Conservation (phyloP, 805 yeast species). For the Yarrowia sp. region DNA sequence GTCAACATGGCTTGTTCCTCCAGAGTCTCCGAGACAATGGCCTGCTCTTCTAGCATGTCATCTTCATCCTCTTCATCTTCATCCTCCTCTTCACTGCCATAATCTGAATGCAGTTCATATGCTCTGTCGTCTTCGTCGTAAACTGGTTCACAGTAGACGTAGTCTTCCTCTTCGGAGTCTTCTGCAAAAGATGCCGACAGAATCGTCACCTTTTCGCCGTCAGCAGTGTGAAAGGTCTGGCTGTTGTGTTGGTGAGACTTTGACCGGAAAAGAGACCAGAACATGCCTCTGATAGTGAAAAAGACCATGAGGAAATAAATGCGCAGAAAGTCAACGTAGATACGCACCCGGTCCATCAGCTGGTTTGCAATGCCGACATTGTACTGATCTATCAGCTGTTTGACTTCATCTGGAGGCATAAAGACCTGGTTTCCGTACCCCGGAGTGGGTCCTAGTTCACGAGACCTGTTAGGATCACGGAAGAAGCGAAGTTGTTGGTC, state of each 20-base stretch:
- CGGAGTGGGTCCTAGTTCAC: not conserved
- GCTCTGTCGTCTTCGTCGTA: conserved; percentile 2
- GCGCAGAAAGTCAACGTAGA: not conserved
- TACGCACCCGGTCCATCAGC: not conserved
- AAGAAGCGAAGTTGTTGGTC: not conserved
- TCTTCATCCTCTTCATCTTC: not conserved
- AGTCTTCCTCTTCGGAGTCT: conserved; percentile 8
- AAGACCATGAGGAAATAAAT: not conserved
- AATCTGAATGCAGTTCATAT: not conserved
- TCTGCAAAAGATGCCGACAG: conserved; percentile 4
- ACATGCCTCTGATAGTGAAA: not conserved
- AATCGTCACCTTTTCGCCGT: conserved; percentile 3
- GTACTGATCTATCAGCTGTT: conserved; percentile 11
- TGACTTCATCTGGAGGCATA: conserved; percentile 10
- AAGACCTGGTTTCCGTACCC: conserved; percentile 18
- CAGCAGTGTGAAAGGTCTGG: not conserved
- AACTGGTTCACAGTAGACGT: not conserved
- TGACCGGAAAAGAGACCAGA: not conserved
- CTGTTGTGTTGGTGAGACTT: not conserved
- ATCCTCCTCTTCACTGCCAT: not conserved
- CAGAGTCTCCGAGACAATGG: not conserved
- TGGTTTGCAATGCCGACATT: conserved; percentile 3
- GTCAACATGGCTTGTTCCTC: not conserved
- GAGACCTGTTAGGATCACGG: not conserved
- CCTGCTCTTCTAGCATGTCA: not conserved